A percentile compares a stretch with the other conserved stretches of the same genome.
Evolutionary conservation across 2,329 filamentous ascomycete genomes (phyloP).

Genomic region (Lachnellula suecica): DNA sequence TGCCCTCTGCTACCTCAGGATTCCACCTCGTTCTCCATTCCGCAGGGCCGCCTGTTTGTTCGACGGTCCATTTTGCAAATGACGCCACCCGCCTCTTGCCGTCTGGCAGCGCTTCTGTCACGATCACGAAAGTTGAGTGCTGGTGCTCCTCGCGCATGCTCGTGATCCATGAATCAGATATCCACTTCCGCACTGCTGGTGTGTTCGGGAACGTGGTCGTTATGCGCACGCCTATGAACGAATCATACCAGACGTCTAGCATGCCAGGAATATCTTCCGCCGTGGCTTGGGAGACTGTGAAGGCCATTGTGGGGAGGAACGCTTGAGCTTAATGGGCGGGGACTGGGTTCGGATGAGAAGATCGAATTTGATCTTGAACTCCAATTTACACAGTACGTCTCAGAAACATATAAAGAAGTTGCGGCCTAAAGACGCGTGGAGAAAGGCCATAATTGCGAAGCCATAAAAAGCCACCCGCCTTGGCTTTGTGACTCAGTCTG

Average conservation of each 20-base stretch:
- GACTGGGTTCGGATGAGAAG: too few species aligned
- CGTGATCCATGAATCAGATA: not conserved
- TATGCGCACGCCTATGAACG: not conserved
- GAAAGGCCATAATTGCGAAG: too few species aligned
- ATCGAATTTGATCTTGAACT: too few species aligned
- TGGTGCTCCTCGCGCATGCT: slow-evolving; percentile 1
- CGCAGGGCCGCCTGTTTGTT: not conserved
- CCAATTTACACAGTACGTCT: too few species aligned
- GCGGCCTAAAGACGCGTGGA: too few species aligned
- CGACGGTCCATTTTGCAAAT: not conserved
- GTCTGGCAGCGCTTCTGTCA: slow-evolving; percentile 1
- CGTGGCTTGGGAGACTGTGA: slow-evolving; percentile 4
- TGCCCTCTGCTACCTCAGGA: not conserved
- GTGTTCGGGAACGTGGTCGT: slow-evolving; percentile 4
- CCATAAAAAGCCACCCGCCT: too few species aligned
- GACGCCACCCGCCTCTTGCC: not conserved
- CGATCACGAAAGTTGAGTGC: not conserved
- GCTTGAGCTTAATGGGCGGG: too few species aligned
- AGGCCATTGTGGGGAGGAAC: not conserved
- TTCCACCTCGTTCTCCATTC: slow-evolving; percentile 9
- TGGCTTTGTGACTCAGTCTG: not conserved
- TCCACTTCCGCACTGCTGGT: slow-evolving; percentile 3
- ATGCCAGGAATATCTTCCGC: slow-evolving; percentile 8
- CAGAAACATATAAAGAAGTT: too few species aligned
- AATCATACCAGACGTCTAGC: slow-evolving; percentile 3